These are phyloP conservation scores for Aspergillus carlsbadensis DNA, from an alignment of 495 filamentous ascomycete species.

Conservation along the genomic window DNA sequence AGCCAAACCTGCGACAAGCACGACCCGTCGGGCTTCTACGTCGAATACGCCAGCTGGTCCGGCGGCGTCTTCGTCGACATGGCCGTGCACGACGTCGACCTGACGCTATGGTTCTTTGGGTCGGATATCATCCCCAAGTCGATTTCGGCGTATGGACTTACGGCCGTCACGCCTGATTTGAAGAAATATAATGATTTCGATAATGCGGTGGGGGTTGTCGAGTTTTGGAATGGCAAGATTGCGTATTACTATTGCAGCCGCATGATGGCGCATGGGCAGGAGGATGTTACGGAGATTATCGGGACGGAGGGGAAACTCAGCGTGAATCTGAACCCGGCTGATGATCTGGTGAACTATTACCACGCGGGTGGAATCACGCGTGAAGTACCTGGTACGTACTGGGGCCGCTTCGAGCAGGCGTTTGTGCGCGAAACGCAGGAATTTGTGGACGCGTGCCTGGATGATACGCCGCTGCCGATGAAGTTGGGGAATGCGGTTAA, in stretches of 20 bases:
- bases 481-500: constrained; percentile 53
- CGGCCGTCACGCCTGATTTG: constrained; percentile 58
- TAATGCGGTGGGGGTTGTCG: constrained; percentile 62
- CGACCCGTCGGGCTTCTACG: constrained; percentile 55
- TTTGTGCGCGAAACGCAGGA: constrained; percentile 64
- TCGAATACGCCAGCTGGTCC: constrained; percentile 54
- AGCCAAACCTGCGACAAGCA: constrained; percentile 58
- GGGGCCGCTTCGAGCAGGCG: constrained; percentile 59
- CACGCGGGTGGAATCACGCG: constrained; percentile 48
- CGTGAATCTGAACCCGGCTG: constrained; percentile 53
- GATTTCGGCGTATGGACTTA: constrained; percentile 53
- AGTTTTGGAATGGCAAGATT: constrained; percentile 60
- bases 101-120: constrained; percentile 58
- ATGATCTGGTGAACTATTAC: constrained; percentile 52
- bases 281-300: constrained; percentile 64
- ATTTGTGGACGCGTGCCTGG: constrained; percentile 54
- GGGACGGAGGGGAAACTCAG: constrained; percentile 61
- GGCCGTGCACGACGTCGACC: constrained; percentile 58
- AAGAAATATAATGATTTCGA: constrained; percentile 58
- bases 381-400: constrained; percentile 59
- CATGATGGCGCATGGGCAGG: constrained; percentile 66
- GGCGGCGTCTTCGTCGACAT: constrained; percentile 64
- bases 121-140: constrained; percentile 46
- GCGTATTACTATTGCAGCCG: constrained; percentile 59
- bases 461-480: constrained; percentile 51